Evolutionary conservation across 805 yeast genomes (phyloP).

Genomic region (Pichia cabralensis): DNA sequence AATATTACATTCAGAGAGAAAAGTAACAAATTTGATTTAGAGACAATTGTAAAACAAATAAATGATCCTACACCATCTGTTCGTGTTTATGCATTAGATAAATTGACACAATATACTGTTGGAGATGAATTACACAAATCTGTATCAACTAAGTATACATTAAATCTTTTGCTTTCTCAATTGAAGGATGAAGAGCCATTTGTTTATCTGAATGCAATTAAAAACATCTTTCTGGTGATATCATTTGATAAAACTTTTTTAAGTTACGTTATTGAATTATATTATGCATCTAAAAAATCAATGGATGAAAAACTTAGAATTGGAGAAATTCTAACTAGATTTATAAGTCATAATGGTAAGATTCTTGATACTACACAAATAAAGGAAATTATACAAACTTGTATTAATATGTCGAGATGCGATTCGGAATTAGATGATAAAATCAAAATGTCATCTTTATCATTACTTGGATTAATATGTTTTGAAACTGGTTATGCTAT

Average conservation of each 20-base stretch:
- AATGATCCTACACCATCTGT: slow-evolving; percentile 77
- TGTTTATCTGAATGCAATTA: slow-evolving; percentile 75
- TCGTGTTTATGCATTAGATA: slow-evolving; percentile 73
- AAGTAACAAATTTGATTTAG: slow-evolving; percentile 32
- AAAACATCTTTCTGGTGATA: slow-evolving; percentile 59
- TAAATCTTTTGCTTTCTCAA: slow-evolving; percentile 53
- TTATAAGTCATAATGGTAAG: slow-evolving; percentile 39
- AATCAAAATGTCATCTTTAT: slow-evolving; percentile 78
- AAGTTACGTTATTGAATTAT: slow-evolving; percentile 7
- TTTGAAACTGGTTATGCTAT: slow-evolving; percentile 39
- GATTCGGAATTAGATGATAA: slow-evolving; percentile 35
- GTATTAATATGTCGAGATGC: slow-evolving; percentile 22
- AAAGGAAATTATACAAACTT: slow-evolving; percentile 31
- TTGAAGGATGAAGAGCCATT: slow-evolving; percentile 77
- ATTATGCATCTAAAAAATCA: slow-evolving; percentile 6
- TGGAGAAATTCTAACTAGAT: slow-evolving; percentile 72
- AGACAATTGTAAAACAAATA: slow-evolving; percentile 55
- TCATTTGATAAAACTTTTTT: slow-evolving; percentile 25
- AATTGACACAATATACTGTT: slow-evolving; percentile 45
- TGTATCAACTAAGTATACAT: slow-evolving; percentile 33
- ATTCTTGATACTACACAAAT: slow-evolving; percentile 35
- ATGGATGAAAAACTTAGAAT: slow-evolving; percentile 65
- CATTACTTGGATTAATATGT: slow-evolving; percentile 67
- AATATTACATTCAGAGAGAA: neutral
- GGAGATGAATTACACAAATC: slow-evolving; percentile 11